Percentiles rank a stretch among this genome's conserved stretches.
phyloP scores from a whole-genome alignment of 345 rosid species.

The Excoecaria agallocha region DNA sequence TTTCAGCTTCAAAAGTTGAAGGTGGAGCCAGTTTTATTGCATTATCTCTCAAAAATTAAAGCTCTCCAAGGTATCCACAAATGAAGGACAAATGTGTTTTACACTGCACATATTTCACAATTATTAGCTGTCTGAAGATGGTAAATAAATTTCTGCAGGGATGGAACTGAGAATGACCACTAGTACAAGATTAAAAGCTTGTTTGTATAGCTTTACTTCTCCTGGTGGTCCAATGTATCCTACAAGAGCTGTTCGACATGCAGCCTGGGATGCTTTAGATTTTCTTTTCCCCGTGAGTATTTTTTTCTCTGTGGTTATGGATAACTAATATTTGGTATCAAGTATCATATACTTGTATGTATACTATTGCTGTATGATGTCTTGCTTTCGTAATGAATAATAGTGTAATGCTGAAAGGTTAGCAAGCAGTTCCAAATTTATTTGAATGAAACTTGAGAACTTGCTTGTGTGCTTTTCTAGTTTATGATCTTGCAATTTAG shows the following conservation, averaged over 20 bases:
- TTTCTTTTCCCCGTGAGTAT: slow-evolving; percentile 88
- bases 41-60: slow-evolving; percentile 77
- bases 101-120: background rate
- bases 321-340: background rate
- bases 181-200: slow-evolving; percentile 86
- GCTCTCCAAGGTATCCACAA: slow-evolving; percentile 65
- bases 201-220: slow-evolving; percentile 92
- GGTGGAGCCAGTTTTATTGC: slow-evolving; percentile 95
- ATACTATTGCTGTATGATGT: background rate
- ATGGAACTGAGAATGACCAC: slow-evolving; percentile 95
- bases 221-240: slow-evolving; percentile 99
- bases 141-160: slow-evolving; percentile 43
- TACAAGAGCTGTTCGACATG: slow-evolving; percentile 97
- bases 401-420: background rate
- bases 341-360: background rate
- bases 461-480: background rate
- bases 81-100: background rate
- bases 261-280: slow-evolving; percentile 96
- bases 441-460: background rate
- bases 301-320: background rate
- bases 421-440: background rate
- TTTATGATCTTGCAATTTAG: background rate
- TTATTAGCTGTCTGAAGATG: background rate
- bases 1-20: slow-evolving; percentile 88
- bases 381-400: background rate